Base-by-base conservation (phyloP, 192 early-diverging fungal genomes). In the Lobosporangium transversale region DNA sequence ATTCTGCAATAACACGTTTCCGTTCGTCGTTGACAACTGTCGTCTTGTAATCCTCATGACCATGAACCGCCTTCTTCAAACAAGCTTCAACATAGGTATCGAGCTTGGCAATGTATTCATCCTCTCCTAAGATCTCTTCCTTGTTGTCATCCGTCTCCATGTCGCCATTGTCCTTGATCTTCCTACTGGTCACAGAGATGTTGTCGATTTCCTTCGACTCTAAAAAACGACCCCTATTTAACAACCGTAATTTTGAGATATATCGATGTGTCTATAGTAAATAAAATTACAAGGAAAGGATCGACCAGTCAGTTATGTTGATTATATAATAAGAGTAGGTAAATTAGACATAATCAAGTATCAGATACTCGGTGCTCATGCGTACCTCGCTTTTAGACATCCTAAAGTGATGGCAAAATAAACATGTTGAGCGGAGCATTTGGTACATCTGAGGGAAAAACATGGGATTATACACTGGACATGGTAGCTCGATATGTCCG, bases 381-480 rank as follows among this genome's bases (percentile, higher is more conserved):
- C 49, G 69, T 76, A 92, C 90, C 65, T 88, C 81, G 29, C 84
- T 53, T 50, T 79, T 80, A 17, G 81, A 81, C 53, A 90, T 78
- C 59, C 91, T 82, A 67, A 98, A 91, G 21, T 87, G 81, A 69
- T 96, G 94, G 84, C 98, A 99, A 65, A 94, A 94, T 23, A 91
- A 84, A 80, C 98, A 99, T 47, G 87, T 80, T 2, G 93, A 90
- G 54, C 93, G 92, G 10, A 99, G 81, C 44, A 97, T 78, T 67
- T 89, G 90, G 80, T 93, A 94, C 80, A 97, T 83, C n/a, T 94
- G 88, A n/a, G 85, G 83, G 75, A 98, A 97, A 71, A 97, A 94
- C 85, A 97, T 88, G 20, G 98, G 92, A 81, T 99, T 97, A 80
- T 91, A 97, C 6, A 98, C 96, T 21, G 98, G 98, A 78, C 91